These are phyloP conservation scores for Bryoerythrophyllum caledonicum DNA, from an alignment of 225 moss, liverwort and hornwort species.

Conservation along the genomic window DNA sequence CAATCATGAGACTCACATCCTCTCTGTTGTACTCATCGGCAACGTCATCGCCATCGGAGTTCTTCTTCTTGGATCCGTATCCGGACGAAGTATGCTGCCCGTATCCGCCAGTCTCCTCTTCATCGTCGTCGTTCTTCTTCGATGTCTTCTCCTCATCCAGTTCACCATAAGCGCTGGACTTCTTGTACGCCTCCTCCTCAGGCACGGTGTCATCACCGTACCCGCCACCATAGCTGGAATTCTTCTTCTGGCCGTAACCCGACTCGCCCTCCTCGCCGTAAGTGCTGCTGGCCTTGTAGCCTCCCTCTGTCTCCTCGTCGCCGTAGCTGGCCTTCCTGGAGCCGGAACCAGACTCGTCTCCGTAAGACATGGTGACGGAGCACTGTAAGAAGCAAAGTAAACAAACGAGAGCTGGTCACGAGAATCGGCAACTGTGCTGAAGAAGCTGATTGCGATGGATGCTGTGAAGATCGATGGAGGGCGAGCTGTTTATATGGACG, in stretches of 20 bases:
- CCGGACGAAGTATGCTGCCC: constrained; percentile 13
- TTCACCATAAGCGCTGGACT: constrained; percentile 29
- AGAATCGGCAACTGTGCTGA: too few relatives aligned
- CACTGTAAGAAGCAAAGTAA: neutral
- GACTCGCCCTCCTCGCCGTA: constrained; percentile 24
- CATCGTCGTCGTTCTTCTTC: constrained; percentile 19
- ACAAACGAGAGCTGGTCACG: neutral
- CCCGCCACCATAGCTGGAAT: neutral
- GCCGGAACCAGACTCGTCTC: constrained; percentile 31
- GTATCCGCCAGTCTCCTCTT: constrained; percentile 17
- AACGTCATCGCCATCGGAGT: constrained; percentile 17
- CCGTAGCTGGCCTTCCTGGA: constrained; percentile 27
- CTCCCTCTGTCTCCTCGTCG: constrained; percentile 25
- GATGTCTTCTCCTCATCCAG: constrained; percentile 2
- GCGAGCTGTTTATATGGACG: neutral
- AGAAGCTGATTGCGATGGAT: too few relatives aligned
- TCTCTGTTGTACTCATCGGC: too few relatives aligned
- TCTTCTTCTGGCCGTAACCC: constrained; percentile 18
- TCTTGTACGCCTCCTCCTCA: constrained; percentile 26
- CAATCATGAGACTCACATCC: constrained; percentile 3
- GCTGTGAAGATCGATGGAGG: neutral
- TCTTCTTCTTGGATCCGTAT: constrained; percentile 25
- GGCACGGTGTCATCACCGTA: constrained; percentile 20
- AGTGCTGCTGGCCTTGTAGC: constrained; percentile 22
- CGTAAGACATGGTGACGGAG: constrained; percentile 36